A percentile compares a stretch with the other conserved stretches of the same genome.
Evolutionary conservation across 129 eudicot species (phyloP).

Genomic region (Flaveria sonorensis): DNA sequence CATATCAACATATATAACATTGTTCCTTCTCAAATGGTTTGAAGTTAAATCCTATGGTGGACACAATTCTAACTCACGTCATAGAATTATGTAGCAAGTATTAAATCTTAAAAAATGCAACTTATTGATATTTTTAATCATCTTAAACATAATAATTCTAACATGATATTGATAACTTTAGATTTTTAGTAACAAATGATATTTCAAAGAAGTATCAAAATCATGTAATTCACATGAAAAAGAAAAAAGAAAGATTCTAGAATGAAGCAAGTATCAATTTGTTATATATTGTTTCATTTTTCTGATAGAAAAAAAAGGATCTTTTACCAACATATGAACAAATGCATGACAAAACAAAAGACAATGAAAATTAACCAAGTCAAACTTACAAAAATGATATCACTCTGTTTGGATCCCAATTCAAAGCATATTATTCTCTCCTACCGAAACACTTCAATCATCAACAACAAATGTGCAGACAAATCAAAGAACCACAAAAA

Average conservation of each 20-base stretch:
- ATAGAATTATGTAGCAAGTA: background rate
- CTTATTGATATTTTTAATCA: background rate
- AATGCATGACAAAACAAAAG: slow-evolving; percentile 31
- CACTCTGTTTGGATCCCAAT: slow-evolving; percentile 21
- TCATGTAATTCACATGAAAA: slow-evolving; percentile 11
- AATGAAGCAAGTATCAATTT: slow-evolving; percentile 34
- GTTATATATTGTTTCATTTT: slow-evolving; percentile 35
- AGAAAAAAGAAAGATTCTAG: slow-evolving; percentile 24
- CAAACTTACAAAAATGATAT: slow-evolving; percentile 29
- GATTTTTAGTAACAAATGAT: background rate
- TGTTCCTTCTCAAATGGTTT: no score
- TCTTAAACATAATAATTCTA: background rate
- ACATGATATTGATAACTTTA: background rate
- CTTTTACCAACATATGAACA: slow-evolving; percentile 18
- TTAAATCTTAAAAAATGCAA: background rate
- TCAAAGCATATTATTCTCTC: slow-evolving; percentile 21
- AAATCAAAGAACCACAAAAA: slow-evolving; percentile 28
- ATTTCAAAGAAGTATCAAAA: background rate
- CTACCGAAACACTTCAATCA: slow-evolving; percentile 21
- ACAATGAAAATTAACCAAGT: slow-evolving; percentile 34
- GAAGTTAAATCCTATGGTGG: no score
- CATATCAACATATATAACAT: no score
- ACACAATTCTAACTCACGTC: background rate
- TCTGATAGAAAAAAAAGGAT: slow-evolving; percentile 22
- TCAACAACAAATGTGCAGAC: slow-evolving; percentile 37